Evolutionary conservation across 2,329 filamentous ascomycete genomes (phyloP), one percentile per base, ranked within the genome.

Genomic region (Calonectria pauciramosa): DNA sequence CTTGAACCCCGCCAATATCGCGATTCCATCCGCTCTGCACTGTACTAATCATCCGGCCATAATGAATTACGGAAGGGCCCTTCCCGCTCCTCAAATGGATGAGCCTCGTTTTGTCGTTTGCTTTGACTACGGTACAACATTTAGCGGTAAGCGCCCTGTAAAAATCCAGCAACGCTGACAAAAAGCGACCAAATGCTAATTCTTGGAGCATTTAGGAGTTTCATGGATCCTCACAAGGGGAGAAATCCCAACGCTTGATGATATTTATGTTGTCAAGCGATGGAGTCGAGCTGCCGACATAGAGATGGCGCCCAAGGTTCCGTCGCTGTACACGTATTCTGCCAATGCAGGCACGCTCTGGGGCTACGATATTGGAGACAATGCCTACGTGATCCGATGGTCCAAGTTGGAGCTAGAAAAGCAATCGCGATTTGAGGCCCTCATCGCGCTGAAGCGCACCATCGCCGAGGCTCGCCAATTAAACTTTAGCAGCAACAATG

Each of bases 71-170:
- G 56, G 5, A 14, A 54, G 23, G 59, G 20, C 9, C 4, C 16
- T 16, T 18, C 30, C 23, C n/a, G 14, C 13, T 38, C 30, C 52
- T 9, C 54, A 32, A n/a, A 56, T 54, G 56, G 66, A 69, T 9
- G 70, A 64, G 1, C 67, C 32, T 4, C 70, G 75, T 11, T 76
- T 76, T 32, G 64, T 76, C 20, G 56, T 76, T 10, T 75, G 75
- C 66, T 65, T 76, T 30, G 75, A 76, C 67, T 76, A 75, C 23
- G 75, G 75, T 1, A 76, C 75, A 16, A 76, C 75, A 5, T 76
- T 56, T 14, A 67, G 70, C 16, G 73, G 73, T 73, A 6, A 67
- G 70, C 36, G 26, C n/a, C 7, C 10, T 41, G 36, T 3, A 16
- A 6, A 14, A 8, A 26, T n/a, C 20, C 5, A 1, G 9, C n/a